Conservation (phyloP, 2,329 filamentous ascomycete genomes). For the Aspergillus melleus region DNA sequence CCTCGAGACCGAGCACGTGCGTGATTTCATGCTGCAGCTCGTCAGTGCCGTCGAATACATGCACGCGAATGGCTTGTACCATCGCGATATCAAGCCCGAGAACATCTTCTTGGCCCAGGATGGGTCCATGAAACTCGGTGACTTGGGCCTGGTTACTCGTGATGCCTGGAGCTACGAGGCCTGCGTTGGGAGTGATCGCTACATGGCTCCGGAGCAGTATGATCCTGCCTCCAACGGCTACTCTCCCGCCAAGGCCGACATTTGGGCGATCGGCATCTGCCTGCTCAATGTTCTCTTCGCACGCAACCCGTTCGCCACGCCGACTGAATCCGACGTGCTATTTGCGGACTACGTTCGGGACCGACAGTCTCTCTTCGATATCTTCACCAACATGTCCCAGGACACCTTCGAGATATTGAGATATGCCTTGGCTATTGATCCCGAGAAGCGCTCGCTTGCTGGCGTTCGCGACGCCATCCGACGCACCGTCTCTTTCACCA, state of each 20-base stretch:
- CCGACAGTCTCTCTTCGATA: conserved; percentile 93
- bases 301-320: conserved; percentile 90
- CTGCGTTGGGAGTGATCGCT: conserved; percentile 94
- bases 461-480: conserved; percentile 76
- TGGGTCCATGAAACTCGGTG: conserved; percentile 91
- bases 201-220: conserved; percentile 99
- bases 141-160: conserved; percentile 89
- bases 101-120: conserved; percentile 92
- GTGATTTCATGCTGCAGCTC: conserved; percentile 94
- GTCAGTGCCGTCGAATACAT: conserved; percentile 87
- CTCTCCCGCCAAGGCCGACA: conserved; percentile 87
- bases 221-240: conserved; percentile 86
- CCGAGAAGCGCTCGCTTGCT: conserved; percentile 78
- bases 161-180: conserved; percentile 89
- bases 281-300: conserved; percentile 95
- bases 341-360: conserved; percentile 93
- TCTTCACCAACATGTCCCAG: conserved; percentile 97
- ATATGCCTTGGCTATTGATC: conserved; percentile 88
- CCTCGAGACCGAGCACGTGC: conserved; percentile 91
- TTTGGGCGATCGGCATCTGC: conserved; percentile 97
- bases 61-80: conserved; percentile 87
- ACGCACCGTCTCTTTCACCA: conserved; percentile 87
- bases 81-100: conserved; percentile 98
- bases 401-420: conserved; percentile 94
- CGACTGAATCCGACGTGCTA: conserved; percentile 84